Percentiles rank a stretch among this genome's conserved stretches.
Conservation (phyloP, 2,329 filamentous ascomycete genomes). For the Ilyonectria sp. region DNA sequence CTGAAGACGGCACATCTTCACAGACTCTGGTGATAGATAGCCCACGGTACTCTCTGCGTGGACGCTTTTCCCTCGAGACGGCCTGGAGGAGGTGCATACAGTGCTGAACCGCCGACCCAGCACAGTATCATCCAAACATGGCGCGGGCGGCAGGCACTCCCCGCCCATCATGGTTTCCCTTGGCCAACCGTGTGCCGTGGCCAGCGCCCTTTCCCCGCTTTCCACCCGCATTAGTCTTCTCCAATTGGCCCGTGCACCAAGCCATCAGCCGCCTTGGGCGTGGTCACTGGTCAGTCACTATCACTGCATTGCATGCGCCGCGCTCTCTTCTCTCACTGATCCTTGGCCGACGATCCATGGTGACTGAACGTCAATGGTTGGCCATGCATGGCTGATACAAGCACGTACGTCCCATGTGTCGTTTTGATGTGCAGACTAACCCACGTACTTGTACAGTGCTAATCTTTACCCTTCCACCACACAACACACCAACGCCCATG, state of each 20-base stretch:
- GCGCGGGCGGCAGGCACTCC: slow-evolving; percentile 37
- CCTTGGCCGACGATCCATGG: slow-evolving; percentile 31
- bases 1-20: background rate
- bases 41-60: background rate
- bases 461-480: slow-evolving; percentile 7
- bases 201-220: slow-evolving; percentile 43
- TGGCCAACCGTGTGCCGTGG: slow-evolving; percentile 33
- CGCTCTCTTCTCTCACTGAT: slow-evolving; percentile 33
- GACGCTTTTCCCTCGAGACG: background rate
- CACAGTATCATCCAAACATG: slow-evolving; percentile 32
- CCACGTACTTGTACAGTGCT: slow-evolving; percentile 23
- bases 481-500: slow-evolving; percentile 23
- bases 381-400: slow-evolving; percentile 11
- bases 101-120: slow-evolving; percentile 3
- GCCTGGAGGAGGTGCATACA: slow-evolving; percentile 1
- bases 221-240: slow-evolving; percentile 23
- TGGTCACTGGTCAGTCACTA: slow-evolving; percentile 41
- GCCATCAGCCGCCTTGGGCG: slow-evolving; percentile 34
- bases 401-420: background rate
- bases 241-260: slow-evolving; percentile 37
- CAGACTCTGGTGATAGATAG: background rate
- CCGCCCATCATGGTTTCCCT: slow-evolving; percentile 35
- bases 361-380: slow-evolving; percentile 15
- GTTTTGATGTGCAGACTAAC: background rate
- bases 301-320: slow-evolving; percentile 40